Conservation (phyloP, 1,284 basidiomycete genomes). For the Ceratobasidium sp. region DNA sequence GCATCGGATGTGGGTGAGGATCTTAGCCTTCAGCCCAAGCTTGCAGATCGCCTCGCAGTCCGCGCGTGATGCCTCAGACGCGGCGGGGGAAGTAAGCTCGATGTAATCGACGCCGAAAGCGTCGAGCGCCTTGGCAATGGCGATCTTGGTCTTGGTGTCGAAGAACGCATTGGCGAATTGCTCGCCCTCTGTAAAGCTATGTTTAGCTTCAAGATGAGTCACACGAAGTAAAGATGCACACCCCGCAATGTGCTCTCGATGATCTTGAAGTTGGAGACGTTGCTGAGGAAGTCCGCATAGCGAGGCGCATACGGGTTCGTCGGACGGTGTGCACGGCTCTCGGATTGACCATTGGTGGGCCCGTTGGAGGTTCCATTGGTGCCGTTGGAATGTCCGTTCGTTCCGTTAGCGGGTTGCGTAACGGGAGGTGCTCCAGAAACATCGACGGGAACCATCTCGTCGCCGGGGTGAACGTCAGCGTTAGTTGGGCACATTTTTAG, state of each 20-base stretch:
- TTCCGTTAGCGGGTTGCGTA: constrained; percentile 54
- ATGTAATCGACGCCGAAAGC: constrained; percentile 99
- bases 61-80: constrained; percentile 93
- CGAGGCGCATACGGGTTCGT: constrained; percentile 88
- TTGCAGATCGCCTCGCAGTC: constrained; percentile 99
- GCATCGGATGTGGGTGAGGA: constrained; percentile 99
- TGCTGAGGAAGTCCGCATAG: constrained; percentile 92
- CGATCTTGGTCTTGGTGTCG: constrained; percentile 99
- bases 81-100: constrained; percentile 98
- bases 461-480: constrained; percentile 63
- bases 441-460: constrained; percentile 78
- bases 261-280: constrained; percentile 94
- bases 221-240: constrained; percentile 57
- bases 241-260: constrained; percentile 97
- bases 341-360: constrained; percentile 48
- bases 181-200: constrained; percentile 83
- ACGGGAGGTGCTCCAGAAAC: constrained; percentile 53
- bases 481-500: constrained; percentile 75
- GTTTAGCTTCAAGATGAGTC: constrained; percentile 13
- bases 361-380: constrained; percentile 52
- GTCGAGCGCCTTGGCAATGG: constrained; percentile 97
- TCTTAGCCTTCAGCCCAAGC: constrained; percentile 96
- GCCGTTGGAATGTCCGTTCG: constrained; percentile 49
- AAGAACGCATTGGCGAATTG: constrained; percentile 99
- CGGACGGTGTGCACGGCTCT: constrained; percentile 56